Percentiles rank a stretch among this genome's conserved stretches.
Conservation (phyloP, 495 filamentous ascomycete genomes). For the Aspergillus hancockii region DNA sequence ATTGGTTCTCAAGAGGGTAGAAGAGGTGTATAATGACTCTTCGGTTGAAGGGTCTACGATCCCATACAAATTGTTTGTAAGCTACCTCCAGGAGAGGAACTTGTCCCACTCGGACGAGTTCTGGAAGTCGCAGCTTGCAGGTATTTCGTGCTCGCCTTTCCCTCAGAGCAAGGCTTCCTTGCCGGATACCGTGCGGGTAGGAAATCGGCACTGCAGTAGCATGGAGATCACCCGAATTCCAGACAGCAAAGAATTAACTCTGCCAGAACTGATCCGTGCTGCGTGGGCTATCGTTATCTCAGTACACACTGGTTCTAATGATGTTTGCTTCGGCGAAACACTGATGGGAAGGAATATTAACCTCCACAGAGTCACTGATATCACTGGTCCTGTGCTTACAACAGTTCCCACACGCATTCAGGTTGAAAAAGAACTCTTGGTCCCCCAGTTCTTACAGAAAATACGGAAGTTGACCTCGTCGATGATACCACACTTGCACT, state of each 20-base stretch:
- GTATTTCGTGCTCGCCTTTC: slow-evolving; percentile 23
- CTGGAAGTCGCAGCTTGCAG: slow-evolving; percentile 43
- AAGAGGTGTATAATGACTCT: slow-evolving; percentile 40
- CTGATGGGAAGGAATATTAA: slow-evolving; percentile 55
- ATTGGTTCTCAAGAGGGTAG: slow-evolving; percentile 57
- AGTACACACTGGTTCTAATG: slow-evolving; percentile 42
- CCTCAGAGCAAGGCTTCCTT: slow-evolving; percentile 31
- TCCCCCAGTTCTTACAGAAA: slow-evolving; percentile 41
- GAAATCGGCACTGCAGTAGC: slow-evolving; percentile 32
- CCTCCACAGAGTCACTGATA: slow-evolving; percentile 48
- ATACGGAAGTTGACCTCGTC: slow-evolving; percentile 45
- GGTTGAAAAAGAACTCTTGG: slow-evolving; percentile 36
- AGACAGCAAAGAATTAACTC: slow-evolving; percentile 37
- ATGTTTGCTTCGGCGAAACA: slow-evolving; percentile 58
- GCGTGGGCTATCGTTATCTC: slow-evolving; percentile 55
- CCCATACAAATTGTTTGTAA: slow-evolving; percentile 45
- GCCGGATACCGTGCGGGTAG: slow-evolving; percentile 28
- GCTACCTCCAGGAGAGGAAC: slow-evolving; percentile 38
- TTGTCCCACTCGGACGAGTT: slow-evolving; percentile 40
- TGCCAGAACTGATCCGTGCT: slow-evolving; percentile 52
- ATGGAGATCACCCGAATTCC: slow-evolving; percentile 24
- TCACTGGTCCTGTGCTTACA: slow-evolving; percentile 56
- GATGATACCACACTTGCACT: slow-evolving; percentile 53
- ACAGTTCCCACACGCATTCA: slow-evolving; percentile 50
- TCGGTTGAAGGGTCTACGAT: slow-evolving; percentile 16